Base-by-base conservation (phyloP, 495 filamentous ascomycete species). In the Daldinia childiae region DNA sequence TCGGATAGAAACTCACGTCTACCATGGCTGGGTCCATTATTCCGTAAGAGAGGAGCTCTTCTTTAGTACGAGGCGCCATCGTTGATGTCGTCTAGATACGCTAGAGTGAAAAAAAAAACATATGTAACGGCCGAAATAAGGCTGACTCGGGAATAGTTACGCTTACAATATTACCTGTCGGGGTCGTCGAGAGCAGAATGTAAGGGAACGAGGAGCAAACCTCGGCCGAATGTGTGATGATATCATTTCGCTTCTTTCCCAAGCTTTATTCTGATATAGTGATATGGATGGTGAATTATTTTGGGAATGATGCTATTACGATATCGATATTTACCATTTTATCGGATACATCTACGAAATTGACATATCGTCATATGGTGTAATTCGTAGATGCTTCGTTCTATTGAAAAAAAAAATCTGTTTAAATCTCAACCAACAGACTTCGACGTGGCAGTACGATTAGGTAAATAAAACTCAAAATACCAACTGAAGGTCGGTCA, bases 21-120 rank as follows among this genome's bases (percentile, higher is more conserved):
- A 65, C 73, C 41, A 82, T 71, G 30, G 74, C 71, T 1, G 79
- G 79, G 62, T 82, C 78, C 41, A 82, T 77, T 34, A 78, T 58
- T 12, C 79, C 78, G 24, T 80, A 70, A 17, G 74, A 74, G 19
- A 73, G 67, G 41, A 80, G 71, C 57, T 76, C 76, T 71, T 81
- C 79, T 19, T 68, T 50, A 12, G 69, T 71, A 7, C 73, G 68
- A 21, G 72, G 58, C 8, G 58, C 45, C 73, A 75, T 75, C 9
- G 36, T 64, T n/a, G 24, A 21, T 21, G 9, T 27, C 27, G 6
- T 15, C 15, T 8, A 2, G 57, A 29, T 29, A 50, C 17, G 11
- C n/a, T 6, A 12, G 8, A 2, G 6, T 27, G 17, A 30, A 58
- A 30, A 38, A 30, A 58, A 30, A 38, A 26, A n/a, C 6, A 17